Evolutionary conservation across 345 rosid species (phyloP).

Genomic region (Eucalyptus sp.): DNA sequence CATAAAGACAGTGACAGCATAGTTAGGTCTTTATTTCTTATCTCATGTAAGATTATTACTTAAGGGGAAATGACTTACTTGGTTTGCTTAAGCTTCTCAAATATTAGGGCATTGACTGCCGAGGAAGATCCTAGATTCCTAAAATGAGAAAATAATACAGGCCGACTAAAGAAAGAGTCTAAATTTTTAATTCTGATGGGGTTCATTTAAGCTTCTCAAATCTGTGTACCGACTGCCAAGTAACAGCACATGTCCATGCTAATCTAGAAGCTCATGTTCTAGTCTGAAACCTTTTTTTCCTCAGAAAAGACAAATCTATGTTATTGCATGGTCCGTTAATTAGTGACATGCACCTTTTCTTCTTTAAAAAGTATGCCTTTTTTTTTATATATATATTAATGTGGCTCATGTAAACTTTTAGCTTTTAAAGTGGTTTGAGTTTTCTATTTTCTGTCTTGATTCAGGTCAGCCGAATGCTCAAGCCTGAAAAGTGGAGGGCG

Average conservation of each 20-base stretch:
- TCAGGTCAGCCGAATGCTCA: slow-evolving; percentile 77
- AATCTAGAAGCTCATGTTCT: not conserved
- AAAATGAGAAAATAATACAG: not conserved
- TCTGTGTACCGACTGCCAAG: not conserved
- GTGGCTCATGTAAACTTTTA: not conserved
- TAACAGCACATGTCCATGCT: not conserved
- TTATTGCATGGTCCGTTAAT: not conserved
- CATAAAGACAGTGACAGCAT: not conserved
- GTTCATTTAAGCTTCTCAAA: not conserved
- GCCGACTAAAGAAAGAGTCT: not conserved
- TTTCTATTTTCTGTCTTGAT: not conserved
- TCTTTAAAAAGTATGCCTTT: not conserved
- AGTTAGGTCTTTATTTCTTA: not conserved
- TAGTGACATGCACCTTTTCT: not conserved
- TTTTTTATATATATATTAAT: not conserved
- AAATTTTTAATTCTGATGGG: not conserved
- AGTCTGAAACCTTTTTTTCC: not conserved
- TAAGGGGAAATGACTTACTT: not conserved
- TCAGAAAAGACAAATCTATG: not conserved
- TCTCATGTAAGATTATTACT: not conserved
- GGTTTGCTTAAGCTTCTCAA: not conserved
- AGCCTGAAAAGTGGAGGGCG: slow-evolving; percentile 82
- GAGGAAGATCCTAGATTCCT: not conserved
- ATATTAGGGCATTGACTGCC: not conserved
- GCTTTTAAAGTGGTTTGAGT: not conserved